phyloP scores from a whole-genome alignment of 1,284 basidiomycete species.

The Melampsora americana region DNA sequence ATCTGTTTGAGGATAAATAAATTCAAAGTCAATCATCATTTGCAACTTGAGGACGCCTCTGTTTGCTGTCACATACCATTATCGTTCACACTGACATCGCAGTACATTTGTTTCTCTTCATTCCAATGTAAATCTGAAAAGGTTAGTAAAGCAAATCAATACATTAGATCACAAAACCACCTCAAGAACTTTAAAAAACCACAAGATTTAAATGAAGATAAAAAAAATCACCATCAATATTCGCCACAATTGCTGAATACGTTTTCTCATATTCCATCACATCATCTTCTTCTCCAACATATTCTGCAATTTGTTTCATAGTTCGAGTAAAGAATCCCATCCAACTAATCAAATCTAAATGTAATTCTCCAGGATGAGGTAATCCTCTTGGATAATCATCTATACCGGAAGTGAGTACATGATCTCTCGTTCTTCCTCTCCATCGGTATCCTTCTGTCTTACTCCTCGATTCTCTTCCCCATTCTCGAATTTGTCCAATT shows the following conservation, averaged over 20 bases:
- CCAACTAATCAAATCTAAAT: conserved; percentile 88
- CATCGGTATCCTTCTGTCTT: conserved; percentile 85
- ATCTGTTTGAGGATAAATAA: conserved; percentile 59
- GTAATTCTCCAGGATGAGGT: conserved; percentile 83
- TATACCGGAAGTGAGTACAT: conserved; percentile 88
- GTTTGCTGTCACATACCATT: conserved; percentile 62
- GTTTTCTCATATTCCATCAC: conserved; percentile 69
- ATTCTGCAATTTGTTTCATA: conserved; percentile 78
- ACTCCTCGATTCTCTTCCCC: conserved; percentile 73
- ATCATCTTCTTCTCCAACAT: conserved; percentile 77
- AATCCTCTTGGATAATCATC: conserved; percentile 87
- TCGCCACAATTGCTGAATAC: conserved; percentile 73
- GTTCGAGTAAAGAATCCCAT: conserved; percentile 88
- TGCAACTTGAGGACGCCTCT: background rate
- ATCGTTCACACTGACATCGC: conserved; percentile 77
- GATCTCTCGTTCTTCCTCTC: conserved; percentile 80
- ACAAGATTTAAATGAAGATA: background rate
- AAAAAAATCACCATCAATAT: conserved; percentile 70
- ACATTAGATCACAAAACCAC: background rate
- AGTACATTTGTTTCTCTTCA: conserved; percentile 83
- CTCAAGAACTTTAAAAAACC: background rate
- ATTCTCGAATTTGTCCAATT: conserved; percentile 85
- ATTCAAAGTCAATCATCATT: background rate
- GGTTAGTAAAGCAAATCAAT: conserved; percentile 34
- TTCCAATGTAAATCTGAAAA: conserved; percentile 82